These are phyloP conservation scores for Globisporangium cylindrosporum DNA, from an alignment of 352 stramenopile species.

Conservation along the genomic window DNA sequence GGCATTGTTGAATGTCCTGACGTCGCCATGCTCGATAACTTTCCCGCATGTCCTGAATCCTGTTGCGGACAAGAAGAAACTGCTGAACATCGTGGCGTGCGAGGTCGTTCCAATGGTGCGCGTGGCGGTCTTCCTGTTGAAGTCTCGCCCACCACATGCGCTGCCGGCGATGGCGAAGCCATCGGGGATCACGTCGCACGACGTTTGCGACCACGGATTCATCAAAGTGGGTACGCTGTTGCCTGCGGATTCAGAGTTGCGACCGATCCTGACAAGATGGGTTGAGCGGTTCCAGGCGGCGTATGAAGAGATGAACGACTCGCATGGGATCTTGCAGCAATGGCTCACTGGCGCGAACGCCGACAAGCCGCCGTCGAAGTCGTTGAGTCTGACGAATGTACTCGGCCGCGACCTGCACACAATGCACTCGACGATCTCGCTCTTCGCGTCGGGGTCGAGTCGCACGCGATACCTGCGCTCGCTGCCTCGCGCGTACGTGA, in stretches of 20 bases:
- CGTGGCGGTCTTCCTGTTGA: constrained; percentile 64
- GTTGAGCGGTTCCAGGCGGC: constrained; percentile 62
- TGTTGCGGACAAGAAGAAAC: constrained; percentile 35
- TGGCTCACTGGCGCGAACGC: constrained; percentile 73
- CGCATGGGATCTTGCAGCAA: constrained; percentile 61
- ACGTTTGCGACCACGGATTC: constrained; percentile 50
- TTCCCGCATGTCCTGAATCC: constrained; percentile 27
- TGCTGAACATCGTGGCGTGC: constrained; percentile 75
- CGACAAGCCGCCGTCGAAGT: constrained; percentile 21
- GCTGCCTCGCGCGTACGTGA: constrained; percentile 73
- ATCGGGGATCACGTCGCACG: constrained; percentile 51
- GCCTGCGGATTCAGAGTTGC: constrained; percentile 22
- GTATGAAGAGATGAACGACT: constrained; percentile 81
- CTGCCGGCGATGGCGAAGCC: constrained; percentile 36
- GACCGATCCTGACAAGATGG: constrained; percentile 48
- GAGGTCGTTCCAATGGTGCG: constrained; percentile 72
- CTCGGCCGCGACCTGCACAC: constrained; percentile 70
- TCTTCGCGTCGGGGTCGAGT: constrained; percentile 58
- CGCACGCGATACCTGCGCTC: constrained; percentile 71
- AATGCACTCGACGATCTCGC: constrained; percentile 73
- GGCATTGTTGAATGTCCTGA: constrained; percentile 24
- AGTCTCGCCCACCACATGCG: constrained; percentile 22
- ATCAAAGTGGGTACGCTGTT: constrained; percentile 31
- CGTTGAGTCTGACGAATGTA: constrained; percentile 37
- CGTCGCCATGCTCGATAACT: constrained; percentile 26